Evolutionary conservation across 2,329 filamentous ascomycete genomes (phyloP).

Genomic region (Lachnellula hyalina): DNA sequence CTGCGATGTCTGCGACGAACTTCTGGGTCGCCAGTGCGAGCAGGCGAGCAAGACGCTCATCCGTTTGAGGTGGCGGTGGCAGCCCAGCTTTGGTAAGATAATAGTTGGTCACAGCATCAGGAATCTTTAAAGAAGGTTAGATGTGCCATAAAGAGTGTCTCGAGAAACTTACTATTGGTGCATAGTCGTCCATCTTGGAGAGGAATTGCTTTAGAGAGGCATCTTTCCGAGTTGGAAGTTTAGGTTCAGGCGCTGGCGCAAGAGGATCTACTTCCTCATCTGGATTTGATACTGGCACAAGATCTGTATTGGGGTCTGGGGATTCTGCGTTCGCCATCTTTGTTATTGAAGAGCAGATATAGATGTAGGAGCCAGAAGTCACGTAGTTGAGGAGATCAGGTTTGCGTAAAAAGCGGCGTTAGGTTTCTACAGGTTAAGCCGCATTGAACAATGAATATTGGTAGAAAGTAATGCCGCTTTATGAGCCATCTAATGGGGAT

Average conservation of each 20-base stretch:
- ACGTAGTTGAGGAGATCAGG: too few species aligned
- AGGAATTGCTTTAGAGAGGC: slow-evolving; percentile 88
- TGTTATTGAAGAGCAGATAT: slow-evolving; percentile 5
- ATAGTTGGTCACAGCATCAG: slow-evolving; percentile 95
- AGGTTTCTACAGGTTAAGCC: too few species aligned
- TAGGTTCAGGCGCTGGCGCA: slow-evolving; percentile 50
- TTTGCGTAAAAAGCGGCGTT: too few species aligned
- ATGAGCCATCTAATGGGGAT: neutral
- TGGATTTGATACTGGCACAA: slow-evolving; percentile 22
- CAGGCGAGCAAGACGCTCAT: slow-evolving; percentile 83
- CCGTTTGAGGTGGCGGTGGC: slow-evolving; percentile 84
- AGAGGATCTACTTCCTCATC: slow-evolving; percentile 39
- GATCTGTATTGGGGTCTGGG: slow-evolving; percentile 29
- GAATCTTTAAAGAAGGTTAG: slow-evolving; percentile 59
- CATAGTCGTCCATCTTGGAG: slow-evolving; percentile 95
- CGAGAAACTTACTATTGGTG: slow-evolving; percentile 71
- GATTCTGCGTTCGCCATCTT: slow-evolving; percentile 30
- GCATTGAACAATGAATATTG: too few species aligned
- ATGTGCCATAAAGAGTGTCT: neutral
- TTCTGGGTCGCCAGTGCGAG: slow-evolving; percentile 98
- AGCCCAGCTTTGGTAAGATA: slow-evolving; percentile 96
- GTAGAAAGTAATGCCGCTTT: neutral
- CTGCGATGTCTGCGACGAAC: slow-evolving; percentile 95
- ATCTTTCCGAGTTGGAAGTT: slow-evolving; percentile 79
- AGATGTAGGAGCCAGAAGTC: neutral